phyloP scores from a whole-genome alignment of 352 stramenopile genomes.

The Blastocystis hominis region DNA sequence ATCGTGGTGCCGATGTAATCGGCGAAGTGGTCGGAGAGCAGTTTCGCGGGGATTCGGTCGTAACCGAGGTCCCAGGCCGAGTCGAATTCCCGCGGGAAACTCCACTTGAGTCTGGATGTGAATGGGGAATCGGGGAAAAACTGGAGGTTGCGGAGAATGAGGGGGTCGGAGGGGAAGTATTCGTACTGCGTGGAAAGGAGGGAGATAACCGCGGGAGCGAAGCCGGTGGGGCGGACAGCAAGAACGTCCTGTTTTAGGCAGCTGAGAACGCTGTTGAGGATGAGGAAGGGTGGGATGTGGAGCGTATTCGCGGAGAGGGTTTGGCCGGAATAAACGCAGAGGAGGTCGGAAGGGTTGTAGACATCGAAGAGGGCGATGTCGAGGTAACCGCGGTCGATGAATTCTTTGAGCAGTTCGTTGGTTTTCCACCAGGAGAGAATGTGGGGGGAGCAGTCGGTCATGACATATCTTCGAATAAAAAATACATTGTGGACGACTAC shows the following conservation, averaged over 20 bases:
- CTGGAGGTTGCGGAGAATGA: not conserved
- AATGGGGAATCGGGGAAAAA: not conserved
- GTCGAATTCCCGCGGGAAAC: not conserved
- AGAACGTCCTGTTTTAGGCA: slow-evolving; percentile 29
- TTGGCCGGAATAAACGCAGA: not conserved
- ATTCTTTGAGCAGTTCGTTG: not conserved
- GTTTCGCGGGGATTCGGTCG: not conserved
- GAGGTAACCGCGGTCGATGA: not conserved
- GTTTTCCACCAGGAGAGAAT: slow-evolving; percentile 16
- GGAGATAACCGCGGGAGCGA: not conserved
- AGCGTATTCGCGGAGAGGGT: not conserved
- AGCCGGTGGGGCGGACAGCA: not conserved
- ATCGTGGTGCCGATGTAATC: not conserved
- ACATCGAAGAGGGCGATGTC: not conserved
- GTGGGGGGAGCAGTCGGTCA: slow-evolving; percentile 29
- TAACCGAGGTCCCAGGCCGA: not conserved
- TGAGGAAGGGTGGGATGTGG: not conserved
- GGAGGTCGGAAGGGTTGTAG: not conserved
- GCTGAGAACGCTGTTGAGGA: slow-evolving; percentile 35
- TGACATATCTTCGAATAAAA: slow-evolving; percentile 7
- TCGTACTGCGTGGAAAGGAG: slow-evolving; percentile 20
- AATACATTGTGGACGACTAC: not conserved
- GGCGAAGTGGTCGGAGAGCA: not conserved
- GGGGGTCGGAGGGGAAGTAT: not conserved
- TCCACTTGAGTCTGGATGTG: slow-evolving; percentile 1